phyloP scores from a whole-genome alignment of 1,284 basidiomycete species.

The Flammula alnicola region DNA sequence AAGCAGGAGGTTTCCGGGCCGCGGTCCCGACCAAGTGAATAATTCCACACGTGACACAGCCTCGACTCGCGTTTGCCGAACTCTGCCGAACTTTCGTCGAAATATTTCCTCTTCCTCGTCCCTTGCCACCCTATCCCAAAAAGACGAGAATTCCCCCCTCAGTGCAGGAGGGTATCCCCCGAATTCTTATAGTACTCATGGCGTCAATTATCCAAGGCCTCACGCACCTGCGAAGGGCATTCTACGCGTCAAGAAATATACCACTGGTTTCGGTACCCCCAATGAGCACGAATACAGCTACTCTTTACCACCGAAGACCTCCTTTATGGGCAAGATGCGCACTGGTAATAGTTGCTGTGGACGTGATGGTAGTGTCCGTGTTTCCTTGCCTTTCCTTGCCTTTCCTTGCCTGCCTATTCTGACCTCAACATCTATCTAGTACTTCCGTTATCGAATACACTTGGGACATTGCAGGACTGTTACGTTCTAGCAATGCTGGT shows the following conservation, averaged over 20 bases:
- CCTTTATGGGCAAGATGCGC: constrained; percentile 26
- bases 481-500: not conserved
- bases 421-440: not conserved
- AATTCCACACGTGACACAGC: too few relatives aligned
- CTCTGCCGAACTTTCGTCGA: too few relatives aligned
- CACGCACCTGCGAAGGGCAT: not conserved
- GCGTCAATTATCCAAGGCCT: not conserved
- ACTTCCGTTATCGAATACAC: constrained; percentile 5
- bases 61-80: too few relatives aligned
- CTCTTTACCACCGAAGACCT: constrained; percentile 20
- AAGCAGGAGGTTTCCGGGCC: too few relatives aligned
- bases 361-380: constrained; percentile 27
- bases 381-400: not conserved
- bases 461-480: constrained; percentile 1
- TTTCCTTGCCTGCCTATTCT: not conserved
- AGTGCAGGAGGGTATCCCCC: too few relatives aligned
- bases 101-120: too few relatives aligned
- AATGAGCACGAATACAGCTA: constrained; percentile 5
- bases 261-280: not conserved
- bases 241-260: not conserved
- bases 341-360: constrained; percentile 19
- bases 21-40: too few relatives aligned
- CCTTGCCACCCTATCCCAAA: too few relatives aligned
- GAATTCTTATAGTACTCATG: not conserved
- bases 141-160: too few relatives aligned